A percentile compares a stretch with the other conserved stretches of the same genome.
Conservation (phyloP, 2,329 filamentous ascomycete species). For the Monilinia aucupariae region DNA sequence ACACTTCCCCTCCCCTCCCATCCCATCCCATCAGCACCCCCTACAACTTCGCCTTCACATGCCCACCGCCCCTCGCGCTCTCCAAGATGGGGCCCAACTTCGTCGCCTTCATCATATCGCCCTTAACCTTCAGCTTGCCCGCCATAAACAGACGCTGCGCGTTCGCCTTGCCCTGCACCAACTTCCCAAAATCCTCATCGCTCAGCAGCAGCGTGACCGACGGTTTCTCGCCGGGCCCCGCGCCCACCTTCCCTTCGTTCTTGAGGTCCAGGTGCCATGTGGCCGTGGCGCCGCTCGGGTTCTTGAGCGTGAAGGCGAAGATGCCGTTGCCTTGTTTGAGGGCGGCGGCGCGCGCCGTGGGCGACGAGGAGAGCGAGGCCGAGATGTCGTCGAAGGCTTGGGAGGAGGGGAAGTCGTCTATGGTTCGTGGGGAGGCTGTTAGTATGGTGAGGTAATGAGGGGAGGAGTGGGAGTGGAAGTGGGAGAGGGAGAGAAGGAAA, state of each 20-base stretch:
- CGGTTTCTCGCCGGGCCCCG: conserved; percentile 74
- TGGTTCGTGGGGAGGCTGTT: background rate
- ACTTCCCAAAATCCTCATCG: conserved; percentile 79
- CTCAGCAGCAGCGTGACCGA: conserved; percentile 81
- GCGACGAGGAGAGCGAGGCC: conserved; percentile 59
- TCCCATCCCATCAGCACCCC: no score
- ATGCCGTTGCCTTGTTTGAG: conserved; percentile 83
- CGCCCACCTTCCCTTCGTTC: conserved; percentile 74
- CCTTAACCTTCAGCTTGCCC: conserved; percentile 98
- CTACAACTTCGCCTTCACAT: conserved; percentile 18
- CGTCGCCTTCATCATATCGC: conserved; percentile 97
- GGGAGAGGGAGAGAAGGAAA: background rate
- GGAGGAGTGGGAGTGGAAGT: background rate
- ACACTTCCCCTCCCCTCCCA: no score
- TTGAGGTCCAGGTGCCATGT: conserved; percentile 97
- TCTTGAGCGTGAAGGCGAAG: conserved; percentile 91
- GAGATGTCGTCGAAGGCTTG: conserved; percentile 87
- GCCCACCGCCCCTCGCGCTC: background rate
- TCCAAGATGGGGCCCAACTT: conserved; percentile 62
- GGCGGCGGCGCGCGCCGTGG: conserved; percentile 75
- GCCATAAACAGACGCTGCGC: conserved; percentile 90
- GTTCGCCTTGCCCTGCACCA: conserved; percentile 83
- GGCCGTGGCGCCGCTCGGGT: conserved; percentile 69
- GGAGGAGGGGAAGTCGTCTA: conserved; percentile 83
- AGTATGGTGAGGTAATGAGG: background rate